Conservation (phyloP, 2,329 filamentous ascomycete genomes). For the Apiospora arundinis region DNA sequence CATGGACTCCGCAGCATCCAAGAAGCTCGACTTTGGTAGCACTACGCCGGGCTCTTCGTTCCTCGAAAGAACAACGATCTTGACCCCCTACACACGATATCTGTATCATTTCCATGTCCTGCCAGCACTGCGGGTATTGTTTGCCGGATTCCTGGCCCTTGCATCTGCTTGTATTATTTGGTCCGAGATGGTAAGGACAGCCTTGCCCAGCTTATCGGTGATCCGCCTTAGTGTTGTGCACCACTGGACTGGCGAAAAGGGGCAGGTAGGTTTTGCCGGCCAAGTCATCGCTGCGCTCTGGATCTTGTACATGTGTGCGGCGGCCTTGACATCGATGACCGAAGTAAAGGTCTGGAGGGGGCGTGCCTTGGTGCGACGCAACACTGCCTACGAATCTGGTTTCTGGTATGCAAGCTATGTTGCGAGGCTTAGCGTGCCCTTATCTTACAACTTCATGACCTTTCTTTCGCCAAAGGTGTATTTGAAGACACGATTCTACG, state of each 20-base stretch:
- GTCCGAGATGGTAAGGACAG: slow-evolving; percentile 90
- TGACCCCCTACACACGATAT: slow-evolving; percentile 85
- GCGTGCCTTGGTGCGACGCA: slow-evolving; percentile 84
- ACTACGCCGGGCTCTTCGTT: slow-evolving; percentile 61
- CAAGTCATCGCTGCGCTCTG: slow-evolving; percentile 85
- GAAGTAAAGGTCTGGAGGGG: slow-evolving; percentile 99
- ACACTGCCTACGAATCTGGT: slow-evolving; percentile 90
- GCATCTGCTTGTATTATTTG: slow-evolving; percentile 87
- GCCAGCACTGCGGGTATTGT: slow-evolving; percentile 68
- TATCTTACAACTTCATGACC: slow-evolving; percentile 96
- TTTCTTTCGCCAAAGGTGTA: slow-evolving; percentile 79
- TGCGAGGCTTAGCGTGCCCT: slow-evolving; percentile 87
- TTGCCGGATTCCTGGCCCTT: slow-evolving; percentile 72
- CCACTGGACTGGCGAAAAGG: slow-evolving; percentile 73
- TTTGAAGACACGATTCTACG: slow-evolving; percentile 81
- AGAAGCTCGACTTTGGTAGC: slow-evolving; percentile 77
- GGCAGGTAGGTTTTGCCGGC: slow-evolving; percentile 83
- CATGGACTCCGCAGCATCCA: slow-evolving; percentile 81
- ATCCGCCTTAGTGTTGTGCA: slow-evolving; percentile 73
- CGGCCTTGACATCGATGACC: slow-evolving; percentile 84
- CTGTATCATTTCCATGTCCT: slow-evolving; percentile 76
- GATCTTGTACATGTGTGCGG: slow-evolving; percentile 96
- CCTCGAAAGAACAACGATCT: slow-evolving; percentile 61
- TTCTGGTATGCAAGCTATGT: slow-evolving; percentile 97
- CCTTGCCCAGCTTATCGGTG: slow-evolving; percentile 77